phyloP scores from a whole-genome alignment of 306 rosid genomes.

The Gastrolobium villosum region DNA sequence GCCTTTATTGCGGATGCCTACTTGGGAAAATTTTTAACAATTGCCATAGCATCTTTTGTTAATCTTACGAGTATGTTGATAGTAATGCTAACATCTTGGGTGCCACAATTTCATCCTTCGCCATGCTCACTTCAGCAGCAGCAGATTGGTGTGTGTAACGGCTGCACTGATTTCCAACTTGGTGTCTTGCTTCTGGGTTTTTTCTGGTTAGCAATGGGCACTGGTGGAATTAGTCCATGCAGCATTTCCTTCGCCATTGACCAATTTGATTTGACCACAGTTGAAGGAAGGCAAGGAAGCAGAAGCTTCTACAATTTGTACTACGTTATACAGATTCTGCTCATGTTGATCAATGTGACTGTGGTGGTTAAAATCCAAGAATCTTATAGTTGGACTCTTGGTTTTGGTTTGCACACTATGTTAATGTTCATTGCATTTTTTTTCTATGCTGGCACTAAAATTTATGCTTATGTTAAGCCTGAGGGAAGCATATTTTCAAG shows the following conservation, averaged over 20 bases:
- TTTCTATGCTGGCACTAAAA: conserved; percentile 50
- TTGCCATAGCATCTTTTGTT: conserved; percentile 49
- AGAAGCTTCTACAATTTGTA: conserved; percentile 57
- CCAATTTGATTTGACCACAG: conserved; percentile 57
- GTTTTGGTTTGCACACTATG: conserved; percentile 54
- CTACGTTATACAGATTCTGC: conserved; percentile 41
- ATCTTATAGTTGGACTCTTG: conserved; percentile 62
- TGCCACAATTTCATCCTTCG: conserved; percentile 62
- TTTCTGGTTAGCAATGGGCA: conserved; percentile 49
- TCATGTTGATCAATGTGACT: conserved; percentile 46
- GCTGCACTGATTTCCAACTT: conserved; percentile 44
- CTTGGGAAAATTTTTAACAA: conserved; percentile 47
- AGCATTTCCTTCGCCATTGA: conserved; percentile 63
- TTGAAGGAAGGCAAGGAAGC: conserved; percentile 54
- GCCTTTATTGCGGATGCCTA: too few species aligned
- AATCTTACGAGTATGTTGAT: conserved; percentile 59
- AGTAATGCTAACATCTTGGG: conserved; percentile 56
- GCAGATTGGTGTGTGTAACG: conserved; percentile 37
- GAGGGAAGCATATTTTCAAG: conserved; percentile 54
- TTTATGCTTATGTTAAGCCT: conserved; percentile 51
- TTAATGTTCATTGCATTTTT: conserved; percentile 56
- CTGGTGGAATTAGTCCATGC: conserved; percentile 65
- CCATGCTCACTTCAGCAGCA: conserved; percentile 47
- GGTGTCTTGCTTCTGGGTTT: conserved; percentile 45
- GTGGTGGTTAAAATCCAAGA: conserved; percentile 63